Percentiles rank a stretch among this genome's conserved stretches.
Evolutionary conservation across 805 yeast species (phyloP).

Genomic region (Saturnispora silvae): DNA sequence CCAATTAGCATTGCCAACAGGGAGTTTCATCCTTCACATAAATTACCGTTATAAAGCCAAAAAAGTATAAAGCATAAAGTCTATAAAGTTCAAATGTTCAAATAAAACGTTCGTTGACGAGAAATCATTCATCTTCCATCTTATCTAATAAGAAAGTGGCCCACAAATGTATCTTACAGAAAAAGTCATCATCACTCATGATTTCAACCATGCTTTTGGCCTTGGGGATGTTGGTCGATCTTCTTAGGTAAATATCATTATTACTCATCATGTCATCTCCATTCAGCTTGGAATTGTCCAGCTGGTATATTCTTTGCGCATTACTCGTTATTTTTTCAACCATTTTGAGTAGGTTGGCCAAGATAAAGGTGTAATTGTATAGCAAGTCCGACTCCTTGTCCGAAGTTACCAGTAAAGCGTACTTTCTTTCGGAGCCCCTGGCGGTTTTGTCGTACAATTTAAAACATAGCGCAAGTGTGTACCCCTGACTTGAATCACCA

Average conservation of each 20-base stretch:
- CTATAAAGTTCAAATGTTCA: too few relatives aligned
- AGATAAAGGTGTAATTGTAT: slow-evolving; percentile 44
- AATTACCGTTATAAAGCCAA: too few relatives aligned
- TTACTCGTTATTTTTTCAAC: slow-evolving; percentile 30
- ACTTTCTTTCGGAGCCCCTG: slow-evolving; percentile 64
- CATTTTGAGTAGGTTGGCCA: slow-evolving; percentile 30
- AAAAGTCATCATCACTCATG: slow-evolving; percentile 40
- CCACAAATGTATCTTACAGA: slow-evolving; percentile 56
- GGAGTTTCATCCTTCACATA: too few relatives aligned
- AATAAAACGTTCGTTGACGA: too few relatives aligned
- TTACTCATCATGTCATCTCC: slow-evolving; percentile 21
- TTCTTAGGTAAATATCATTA: slow-evolving; percentile 46
- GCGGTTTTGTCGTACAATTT: slow-evolving; percentile 56
- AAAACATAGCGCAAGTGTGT: slow-evolving; percentile 49
- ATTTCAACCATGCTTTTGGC: slow-evolving; percentile 47
- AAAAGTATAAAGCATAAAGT: too few relatives aligned
- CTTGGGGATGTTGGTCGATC: slow-evolving; percentile 38
- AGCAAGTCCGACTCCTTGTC: slow-evolving; percentile 44
- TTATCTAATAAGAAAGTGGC: slow-evolving; percentile 39
- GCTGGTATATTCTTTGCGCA: slow-evolving; percentile 18
- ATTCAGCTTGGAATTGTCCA: background rate
- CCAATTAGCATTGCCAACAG: too few relatives aligned
- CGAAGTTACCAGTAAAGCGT: slow-evolving; percentile 46
- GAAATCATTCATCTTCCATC: slow-evolving; percentile 8
- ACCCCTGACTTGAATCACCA: slow-evolving; percentile 53